Evolutionary conservation across 73 alveolate genomes (phyloP).

Genomic region (Paramecium octaurelia): DNA sequence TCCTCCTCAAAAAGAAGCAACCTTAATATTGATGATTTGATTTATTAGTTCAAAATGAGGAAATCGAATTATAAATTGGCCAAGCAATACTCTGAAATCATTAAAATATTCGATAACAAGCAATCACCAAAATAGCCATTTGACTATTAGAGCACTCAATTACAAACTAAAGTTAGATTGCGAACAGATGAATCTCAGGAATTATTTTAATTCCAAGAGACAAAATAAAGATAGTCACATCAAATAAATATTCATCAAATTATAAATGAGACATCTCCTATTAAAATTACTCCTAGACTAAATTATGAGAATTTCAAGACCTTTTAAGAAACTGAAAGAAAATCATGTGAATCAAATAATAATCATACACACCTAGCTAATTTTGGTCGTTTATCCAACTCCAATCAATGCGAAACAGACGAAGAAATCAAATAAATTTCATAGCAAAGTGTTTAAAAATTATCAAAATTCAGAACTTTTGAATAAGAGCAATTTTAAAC

Average conservation of each 20-base stretch:
- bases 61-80: constrained; percentile 1
- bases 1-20: neutral
- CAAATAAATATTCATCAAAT: neutral
- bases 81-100: neutral
- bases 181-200: neutral
- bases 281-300: neutral
- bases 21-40: constrained; percentile 16
- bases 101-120: neutral
- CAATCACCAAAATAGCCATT: neutral
- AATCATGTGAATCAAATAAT: neutral
- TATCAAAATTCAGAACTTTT: neutral
- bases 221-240: neutral
- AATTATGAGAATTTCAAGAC: constrained; percentile 1
- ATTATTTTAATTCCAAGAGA: neutral
- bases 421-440: neutral
- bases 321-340: neutral
- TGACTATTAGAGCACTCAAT: neutral
- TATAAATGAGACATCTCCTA: neutral
- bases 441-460: neutral
- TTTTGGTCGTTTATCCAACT: neutral
- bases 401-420: neutral
- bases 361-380: neutral
- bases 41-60: neutral
- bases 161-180: neutral
- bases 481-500: neutral